Conservation (phyloP, 2,329 filamentous ascomycete species). For the Colletotrichum sp. region DNA sequence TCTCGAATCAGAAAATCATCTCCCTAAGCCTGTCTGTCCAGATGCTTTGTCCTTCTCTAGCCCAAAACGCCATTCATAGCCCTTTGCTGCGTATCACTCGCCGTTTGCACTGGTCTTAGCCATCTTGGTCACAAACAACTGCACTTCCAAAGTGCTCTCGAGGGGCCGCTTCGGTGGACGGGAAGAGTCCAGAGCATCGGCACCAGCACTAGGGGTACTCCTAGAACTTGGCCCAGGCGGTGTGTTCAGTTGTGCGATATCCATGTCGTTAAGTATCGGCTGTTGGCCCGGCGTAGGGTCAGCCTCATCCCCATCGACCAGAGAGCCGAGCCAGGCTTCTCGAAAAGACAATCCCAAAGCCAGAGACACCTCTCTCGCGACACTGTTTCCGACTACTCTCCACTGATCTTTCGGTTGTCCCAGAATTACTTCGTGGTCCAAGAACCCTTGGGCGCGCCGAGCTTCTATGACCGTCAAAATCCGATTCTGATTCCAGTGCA, state of each 20-base stretch:
- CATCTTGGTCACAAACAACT: neutral
- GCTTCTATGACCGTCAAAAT: constrained; percentile 70
- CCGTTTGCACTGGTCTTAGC: neutral
- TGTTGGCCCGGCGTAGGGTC: neutral
- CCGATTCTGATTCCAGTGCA: constrained; percentile 73
- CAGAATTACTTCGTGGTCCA: constrained; percentile 72
- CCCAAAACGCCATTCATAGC: neutral
- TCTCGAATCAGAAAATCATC: neutral
- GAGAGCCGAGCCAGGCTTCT: constrained; percentile 56
- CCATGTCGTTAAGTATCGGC: neutral
- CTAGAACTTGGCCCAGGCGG: neutral
- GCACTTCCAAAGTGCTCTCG: neutral
- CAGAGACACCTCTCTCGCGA: constrained; percentile 71
- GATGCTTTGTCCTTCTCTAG: neutral
- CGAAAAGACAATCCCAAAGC: constrained; percentile 69
- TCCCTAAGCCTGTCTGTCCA: neutral
- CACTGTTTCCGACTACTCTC: constrained; percentile 77
- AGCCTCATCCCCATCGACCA: constrained; percentile 25
- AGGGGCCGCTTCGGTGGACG: neutral
- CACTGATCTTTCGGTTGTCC: constrained; percentile 62
- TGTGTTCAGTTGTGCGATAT: neutral
- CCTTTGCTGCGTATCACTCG: neutral
- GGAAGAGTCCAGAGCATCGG: neutral
- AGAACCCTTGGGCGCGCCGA: constrained; percentile 72
- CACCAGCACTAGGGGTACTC: neutral